Evolutionary conservation across 2,329 filamentous ascomycete genomes (phyloP).

Genomic region (Thermoascus crustaceus): DNA sequence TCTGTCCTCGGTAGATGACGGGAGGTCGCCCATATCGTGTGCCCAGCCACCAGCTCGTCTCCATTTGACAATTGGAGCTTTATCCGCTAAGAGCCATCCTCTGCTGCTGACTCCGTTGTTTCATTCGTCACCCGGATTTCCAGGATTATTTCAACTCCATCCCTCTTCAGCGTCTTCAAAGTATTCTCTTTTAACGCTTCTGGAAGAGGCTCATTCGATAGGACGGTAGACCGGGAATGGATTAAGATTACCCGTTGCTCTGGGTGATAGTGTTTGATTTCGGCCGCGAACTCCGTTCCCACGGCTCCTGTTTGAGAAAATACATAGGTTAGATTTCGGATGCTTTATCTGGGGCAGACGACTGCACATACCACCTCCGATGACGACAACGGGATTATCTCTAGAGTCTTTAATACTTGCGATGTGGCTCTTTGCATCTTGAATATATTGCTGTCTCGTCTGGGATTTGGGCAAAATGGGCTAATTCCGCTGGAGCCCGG

Average conservation of each 20-base stretch:
- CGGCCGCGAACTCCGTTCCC: conserved; percentile 73
- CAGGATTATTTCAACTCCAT: conserved; percentile 58
- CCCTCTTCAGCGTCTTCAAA: conserved; percentile 50
- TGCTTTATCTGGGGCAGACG: neutral
- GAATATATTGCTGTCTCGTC: conserved; percentile 54
- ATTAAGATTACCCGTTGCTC: conserved; percentile 61
- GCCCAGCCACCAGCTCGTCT: conserved; percentile 50
- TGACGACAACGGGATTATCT: conserved; percentile 62
- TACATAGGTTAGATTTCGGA: neutral
- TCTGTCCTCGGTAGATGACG: conserved; percentile 53
- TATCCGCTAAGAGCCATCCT: neutral
- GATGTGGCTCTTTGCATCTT: conserved; percentile 55
- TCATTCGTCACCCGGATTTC: conserved; percentile 47
- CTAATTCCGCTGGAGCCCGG: conserved; percentile 61
- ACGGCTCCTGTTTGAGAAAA: conserved; percentile 51
- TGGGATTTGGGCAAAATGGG: conserved; percentile 64
- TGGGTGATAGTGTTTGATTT: conserved; percentile 62
- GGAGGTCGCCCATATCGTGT: conserved; percentile 63
- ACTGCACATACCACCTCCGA: conserved; percentile 45
- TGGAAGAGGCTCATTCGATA: conserved; percentile 65
- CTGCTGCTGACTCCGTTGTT: conserved; percentile 17
- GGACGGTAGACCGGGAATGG: conserved; percentile 61
- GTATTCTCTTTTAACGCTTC: conserved; percentile 59
- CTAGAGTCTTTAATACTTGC: conserved; percentile 43
- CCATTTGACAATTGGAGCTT: conserved; percentile 55